Evolutionary conservation across 352 stramenopile genomes (phyloP), one percentile per base, ranked within the genome.

Genomic region (Phytophthora citricola): DNA sequence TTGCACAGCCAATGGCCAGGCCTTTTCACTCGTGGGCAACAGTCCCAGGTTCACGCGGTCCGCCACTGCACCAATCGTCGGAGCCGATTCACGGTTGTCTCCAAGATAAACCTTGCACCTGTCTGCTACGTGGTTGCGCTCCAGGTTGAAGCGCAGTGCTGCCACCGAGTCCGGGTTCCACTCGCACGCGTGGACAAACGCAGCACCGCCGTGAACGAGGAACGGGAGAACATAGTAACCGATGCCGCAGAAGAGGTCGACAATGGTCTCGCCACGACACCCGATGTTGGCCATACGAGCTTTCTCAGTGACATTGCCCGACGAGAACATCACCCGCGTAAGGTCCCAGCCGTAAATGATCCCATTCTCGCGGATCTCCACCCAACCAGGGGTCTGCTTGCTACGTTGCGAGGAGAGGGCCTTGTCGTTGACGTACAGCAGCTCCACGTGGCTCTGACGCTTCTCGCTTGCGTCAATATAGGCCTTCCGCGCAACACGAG

Each of bases 161-260:
- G 81, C 76, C 1, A 98, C 79, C 39, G 96, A 98, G 77, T 98
- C 82, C 2, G 92, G 87, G 61, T 99, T 99, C 96, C 95, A 99
- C 71, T 99, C 97, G 60, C 94, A 98, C 14, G 94, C 92, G 53
- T 97, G 90, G 2, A 99, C 91, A 54, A 97, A 89, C 3, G 73
- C 66, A 2, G 93, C 95, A 9, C 90, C 87, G 34, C 91, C 95
- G 61, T 98, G 85, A 41, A 98, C 83, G 5, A 98, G 78, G 50
- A 98, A 98, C 0, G 96, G 97, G 17, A 99, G 73, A 26, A 98
- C 95, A 63, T 99, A 99, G 71, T 99, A 99, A 12, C 97, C 97
- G 71, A 99, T 99, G n/a, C 97, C 97, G 36, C 93, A 96, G 61
- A 98, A 99, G 44, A 99, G 81, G 65, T 99, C 97, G 31, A 99